These are phyloP conservation scores for Cladosporium colombiae DNA, from an alignment of 2,329 filamentous ascomycete genomes.

Conservation along the genomic window DNA sequence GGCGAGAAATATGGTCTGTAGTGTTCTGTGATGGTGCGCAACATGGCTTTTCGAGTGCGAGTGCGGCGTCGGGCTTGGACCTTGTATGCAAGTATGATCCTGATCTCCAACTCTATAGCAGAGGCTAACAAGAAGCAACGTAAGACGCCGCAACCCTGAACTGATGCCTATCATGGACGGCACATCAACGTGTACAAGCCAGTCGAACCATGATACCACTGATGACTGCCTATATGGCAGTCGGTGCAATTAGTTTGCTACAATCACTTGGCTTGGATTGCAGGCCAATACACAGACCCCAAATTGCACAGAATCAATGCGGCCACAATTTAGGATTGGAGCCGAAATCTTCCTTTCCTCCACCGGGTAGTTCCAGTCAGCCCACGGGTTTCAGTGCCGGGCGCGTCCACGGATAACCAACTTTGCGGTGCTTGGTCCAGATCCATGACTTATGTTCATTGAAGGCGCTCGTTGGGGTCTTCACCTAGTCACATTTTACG, in stretches of 20 bases:
- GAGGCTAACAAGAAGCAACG: background rate
- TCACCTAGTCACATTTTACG: background rate
- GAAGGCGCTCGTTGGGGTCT: background rate
- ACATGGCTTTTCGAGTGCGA: background rate
- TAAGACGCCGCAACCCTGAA: background rate
- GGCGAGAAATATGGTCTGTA: background rate
- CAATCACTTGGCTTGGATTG: background rate
- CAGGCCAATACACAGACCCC: background rate
- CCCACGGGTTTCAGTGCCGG: background rate
- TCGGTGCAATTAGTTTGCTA: too few species aligned
- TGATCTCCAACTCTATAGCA: background rate
- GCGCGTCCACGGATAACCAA: background rate
- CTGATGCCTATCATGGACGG: background rate
- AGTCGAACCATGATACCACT: background rate
- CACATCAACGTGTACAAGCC: background rate
- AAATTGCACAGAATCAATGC: background rate
- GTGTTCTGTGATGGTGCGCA: background rate
- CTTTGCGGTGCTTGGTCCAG: background rate
- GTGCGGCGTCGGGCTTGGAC: background rate
- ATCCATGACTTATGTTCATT: background rate
- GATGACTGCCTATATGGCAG: background rate
- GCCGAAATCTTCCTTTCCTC: background rate
- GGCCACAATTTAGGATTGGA: background rate
- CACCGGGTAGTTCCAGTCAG: background rate
- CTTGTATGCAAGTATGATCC: background rate